These are phyloP conservation scores for Solanum clarkiae DNA, from an alignment of 257 asterid genomes.

Conservation along the genomic window DNA sequence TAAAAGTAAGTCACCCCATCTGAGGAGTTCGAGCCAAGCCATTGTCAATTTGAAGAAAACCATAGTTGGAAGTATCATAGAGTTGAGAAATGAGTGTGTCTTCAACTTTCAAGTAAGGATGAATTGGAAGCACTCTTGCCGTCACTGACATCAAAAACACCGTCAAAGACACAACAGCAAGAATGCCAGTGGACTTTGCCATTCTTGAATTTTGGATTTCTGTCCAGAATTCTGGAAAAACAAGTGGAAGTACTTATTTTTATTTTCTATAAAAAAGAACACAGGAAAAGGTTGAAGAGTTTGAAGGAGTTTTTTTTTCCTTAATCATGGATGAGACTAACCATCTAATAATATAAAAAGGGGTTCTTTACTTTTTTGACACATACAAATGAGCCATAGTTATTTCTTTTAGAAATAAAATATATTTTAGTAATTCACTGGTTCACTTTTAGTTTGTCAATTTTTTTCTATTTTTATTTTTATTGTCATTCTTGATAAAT, in stretches of 20 bases:
- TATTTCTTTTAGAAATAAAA: too few species aligned
- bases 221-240: neutral
- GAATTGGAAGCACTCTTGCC: slow-evolving; percentile 32
- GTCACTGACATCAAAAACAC: slow-evolving; percentile 21
- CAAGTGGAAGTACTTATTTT: neutral
- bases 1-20: slow-evolving; percentile 57
- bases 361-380: too few species aligned
- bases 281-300: neutral
- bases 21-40: slow-evolving; percentile 81
- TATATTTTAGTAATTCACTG: too few species aligned
- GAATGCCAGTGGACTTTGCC: neutral
- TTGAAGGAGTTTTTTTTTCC: neutral
- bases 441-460: too few species aligned
- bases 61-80: slow-evolving; percentile 81
- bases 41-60: slow-evolving; percentile 56
- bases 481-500: too few species aligned
- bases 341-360: too few species aligned
- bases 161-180: slow-evolving; percentile 1
- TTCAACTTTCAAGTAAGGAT: slow-evolving; percentile 42
- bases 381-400: too few species aligned
- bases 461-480: too few species aligned
- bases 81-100: slow-evolving; percentile 22
- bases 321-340: too few species aligned
- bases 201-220: neutral
- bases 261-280: neutral